A percentile compares a stretch with the other conserved stretches of the same genome.
Conservation (phyloP, 2,329 filamentous ascomycete species). For the Hymenoscyphus occultus region DNA sequence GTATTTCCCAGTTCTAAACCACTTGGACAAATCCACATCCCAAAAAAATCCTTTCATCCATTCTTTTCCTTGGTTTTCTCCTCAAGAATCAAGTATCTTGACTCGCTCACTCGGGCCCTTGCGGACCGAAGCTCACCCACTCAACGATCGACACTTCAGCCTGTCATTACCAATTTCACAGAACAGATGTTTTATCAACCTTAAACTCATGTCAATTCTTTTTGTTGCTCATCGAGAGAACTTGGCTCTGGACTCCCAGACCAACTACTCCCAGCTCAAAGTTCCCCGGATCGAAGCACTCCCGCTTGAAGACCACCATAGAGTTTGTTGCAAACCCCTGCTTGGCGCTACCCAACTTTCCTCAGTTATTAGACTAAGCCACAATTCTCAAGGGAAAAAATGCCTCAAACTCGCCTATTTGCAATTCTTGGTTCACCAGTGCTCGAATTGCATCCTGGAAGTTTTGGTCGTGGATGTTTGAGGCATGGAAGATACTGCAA, state of each 20-base stretch:
- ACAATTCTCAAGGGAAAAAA: too few relatives aligned
- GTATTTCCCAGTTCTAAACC: neutral
- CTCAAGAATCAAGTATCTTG: neutral
- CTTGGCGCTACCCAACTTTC: neutral
- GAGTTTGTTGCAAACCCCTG: neutral
- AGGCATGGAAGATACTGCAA: neutral
- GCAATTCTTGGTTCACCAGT: too few relatives aligned
- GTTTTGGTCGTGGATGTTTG: too few relatives aligned
- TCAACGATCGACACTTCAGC: neutral
- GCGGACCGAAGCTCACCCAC: neutral
- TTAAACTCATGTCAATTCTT: neutral
- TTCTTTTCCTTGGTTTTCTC: neutral
- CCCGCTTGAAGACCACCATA: neutral
- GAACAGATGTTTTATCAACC: neutral
- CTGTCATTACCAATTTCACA: neutral
- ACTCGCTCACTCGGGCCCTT: neutral
- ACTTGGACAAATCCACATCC: neutral
- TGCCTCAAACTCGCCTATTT: too few relatives aligned
- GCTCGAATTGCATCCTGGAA: too few relatives aligned
- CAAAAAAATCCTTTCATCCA: neutral
- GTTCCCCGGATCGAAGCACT: neutral
- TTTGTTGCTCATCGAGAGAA: conserved; percentile 7
- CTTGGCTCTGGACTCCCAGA: neutral
- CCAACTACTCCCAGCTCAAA: neutral
- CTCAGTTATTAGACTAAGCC: too few relatives aligned